These are phyloP conservation scores for Fagopyrum tataricum DNA, from an alignment of 148 eudicot genomes.

Conservation along the genomic window DNA sequence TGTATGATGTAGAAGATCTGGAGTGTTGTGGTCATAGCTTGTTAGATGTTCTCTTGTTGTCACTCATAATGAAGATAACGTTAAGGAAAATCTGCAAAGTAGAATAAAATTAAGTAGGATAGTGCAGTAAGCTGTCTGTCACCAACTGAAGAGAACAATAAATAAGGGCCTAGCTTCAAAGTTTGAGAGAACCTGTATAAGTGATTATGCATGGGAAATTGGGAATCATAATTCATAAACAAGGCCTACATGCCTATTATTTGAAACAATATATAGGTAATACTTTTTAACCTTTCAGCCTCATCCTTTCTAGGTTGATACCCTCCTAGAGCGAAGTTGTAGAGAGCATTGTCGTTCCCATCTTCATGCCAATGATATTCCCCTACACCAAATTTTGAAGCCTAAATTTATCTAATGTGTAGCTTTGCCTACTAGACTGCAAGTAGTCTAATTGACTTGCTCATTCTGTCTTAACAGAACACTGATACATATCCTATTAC, in stretches of 20 bases:
- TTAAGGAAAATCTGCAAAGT: background rate
- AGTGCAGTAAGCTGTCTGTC: background rate
- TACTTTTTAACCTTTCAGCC: background rate
- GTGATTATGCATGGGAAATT: background rate
- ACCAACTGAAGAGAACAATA: background rate
- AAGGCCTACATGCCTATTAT: background rate
- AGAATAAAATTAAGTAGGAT: background rate
- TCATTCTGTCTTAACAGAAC: background rate
- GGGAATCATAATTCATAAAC: background rate
- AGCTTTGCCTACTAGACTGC: background rate
- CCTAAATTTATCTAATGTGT: background rate
- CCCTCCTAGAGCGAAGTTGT: background rate
- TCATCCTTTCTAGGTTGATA: background rate
- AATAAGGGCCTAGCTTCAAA: background rate
- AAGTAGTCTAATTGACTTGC: background rate
- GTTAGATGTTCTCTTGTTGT: background rate
- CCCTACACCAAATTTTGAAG: background rate
- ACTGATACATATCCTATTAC: background rate
- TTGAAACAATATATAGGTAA: background rate
- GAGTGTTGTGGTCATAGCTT: background rate
- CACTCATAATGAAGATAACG: background rate
- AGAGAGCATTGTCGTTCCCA: background rate
- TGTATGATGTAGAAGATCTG: background rate
- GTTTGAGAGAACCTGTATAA: background rate
- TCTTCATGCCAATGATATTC: background rate